phyloP scores from a whole-genome alignment of 2,329 filamentous ascomycete genomes.

The Blastomyces gilchristii region DNA sequence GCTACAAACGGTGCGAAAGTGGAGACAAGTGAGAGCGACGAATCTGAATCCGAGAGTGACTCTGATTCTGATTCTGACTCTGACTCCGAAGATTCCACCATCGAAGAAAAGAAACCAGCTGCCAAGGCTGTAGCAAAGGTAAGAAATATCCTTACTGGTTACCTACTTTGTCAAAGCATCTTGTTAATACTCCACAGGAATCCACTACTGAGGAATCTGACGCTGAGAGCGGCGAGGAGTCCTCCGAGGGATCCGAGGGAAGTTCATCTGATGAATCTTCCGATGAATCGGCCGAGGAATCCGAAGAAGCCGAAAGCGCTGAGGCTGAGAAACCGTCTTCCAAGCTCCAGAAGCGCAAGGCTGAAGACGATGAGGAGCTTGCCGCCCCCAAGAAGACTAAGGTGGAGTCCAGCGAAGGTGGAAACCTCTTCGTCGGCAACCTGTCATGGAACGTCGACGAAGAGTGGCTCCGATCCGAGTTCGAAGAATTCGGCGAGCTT shows the following conservation, averaged over 20 bases:
- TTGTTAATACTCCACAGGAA: slow-evolving; percentile 5
- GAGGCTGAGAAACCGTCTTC: slow-evolving; percentile 18
- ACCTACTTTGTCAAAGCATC: slow-evolving; percentile 9
- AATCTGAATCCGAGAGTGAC: slow-evolving; percentile 19
- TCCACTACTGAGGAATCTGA: slow-evolving; percentile 10
- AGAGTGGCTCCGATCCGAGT: slow-evolving; percentile 67
- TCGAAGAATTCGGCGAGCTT: slow-evolving; percentile 67
- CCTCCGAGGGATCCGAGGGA: not conserved
- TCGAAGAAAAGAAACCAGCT: slow-evolving; percentile 14
- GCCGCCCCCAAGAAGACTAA: slow-evolving; percentile 53
- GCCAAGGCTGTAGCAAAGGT: slow-evolving; percentile 18
- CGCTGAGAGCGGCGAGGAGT: not conserved
- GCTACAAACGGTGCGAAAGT: slow-evolving; percentile 17
- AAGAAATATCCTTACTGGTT: slow-evolving; percentile 9
- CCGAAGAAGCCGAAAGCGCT: slow-evolving; percentile 21
- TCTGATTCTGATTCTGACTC: slow-evolving; percentile 20
- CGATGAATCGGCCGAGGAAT: slow-evolving; percentile 25
- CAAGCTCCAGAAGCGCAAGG: slow-evolving; percentile 39
- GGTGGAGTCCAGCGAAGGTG: slow-evolving; percentile 37
- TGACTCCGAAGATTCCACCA: slow-evolving; percentile 14
- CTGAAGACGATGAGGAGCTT: slow-evolving; percentile 32
- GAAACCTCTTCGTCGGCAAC: slow-evolving; percentile 80
- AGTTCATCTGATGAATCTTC: slow-evolving; percentile 21
- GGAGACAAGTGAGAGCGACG: slow-evolving; percentile 15
- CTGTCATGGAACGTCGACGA: slow-evolving; percentile 87